Evolutionary conservation across 305 asterid species (phyloP).

Genomic region (Fraxinus xanthoxyloides): DNA sequence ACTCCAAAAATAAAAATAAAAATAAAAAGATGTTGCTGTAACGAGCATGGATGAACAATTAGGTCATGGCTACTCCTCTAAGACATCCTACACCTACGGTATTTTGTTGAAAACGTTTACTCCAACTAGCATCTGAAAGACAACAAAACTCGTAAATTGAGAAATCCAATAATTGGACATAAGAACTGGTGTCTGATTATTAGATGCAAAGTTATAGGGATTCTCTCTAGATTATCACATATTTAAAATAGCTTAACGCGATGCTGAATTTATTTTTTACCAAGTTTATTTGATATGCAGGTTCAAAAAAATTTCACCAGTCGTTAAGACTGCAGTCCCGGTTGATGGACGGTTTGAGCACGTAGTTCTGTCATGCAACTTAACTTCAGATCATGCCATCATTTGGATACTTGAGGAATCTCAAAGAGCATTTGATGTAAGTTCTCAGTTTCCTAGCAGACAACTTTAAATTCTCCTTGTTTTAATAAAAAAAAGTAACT

Average conservation of each 20-base stretch:
- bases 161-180: not conserved
- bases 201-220: not conserved
- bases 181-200: not conserved
- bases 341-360: conserved; percentile 99
- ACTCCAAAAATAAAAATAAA: not conserved
- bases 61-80: not conserved
- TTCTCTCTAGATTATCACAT: not conserved
- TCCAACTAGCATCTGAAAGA: not conserved
- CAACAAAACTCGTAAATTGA: not conserved
- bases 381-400: conserved; percentile 79
- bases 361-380: conserved; percentile 86
- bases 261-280: conserved; percentile 1
- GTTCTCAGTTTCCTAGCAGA: conserved; percentile 29
- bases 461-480: not conserved
- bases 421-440: conserved; percentile 67
- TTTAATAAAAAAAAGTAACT: not conserved
- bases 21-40: not conserved
- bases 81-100: not conserved
- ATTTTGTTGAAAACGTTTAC: not conserved
- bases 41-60: not conserved
- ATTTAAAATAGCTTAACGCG: not conserved
- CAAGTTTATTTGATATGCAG: conserved; percentile 41
- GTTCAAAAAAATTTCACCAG: conserved; percentile 64
- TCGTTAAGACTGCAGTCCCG: conserved; percentile 90
- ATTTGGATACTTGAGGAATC: conserved; percentile 74